phyloP scores from a whole-genome alignment of 306 rosid genomes.

The Sphenostylis stenocarpa region DNA sequence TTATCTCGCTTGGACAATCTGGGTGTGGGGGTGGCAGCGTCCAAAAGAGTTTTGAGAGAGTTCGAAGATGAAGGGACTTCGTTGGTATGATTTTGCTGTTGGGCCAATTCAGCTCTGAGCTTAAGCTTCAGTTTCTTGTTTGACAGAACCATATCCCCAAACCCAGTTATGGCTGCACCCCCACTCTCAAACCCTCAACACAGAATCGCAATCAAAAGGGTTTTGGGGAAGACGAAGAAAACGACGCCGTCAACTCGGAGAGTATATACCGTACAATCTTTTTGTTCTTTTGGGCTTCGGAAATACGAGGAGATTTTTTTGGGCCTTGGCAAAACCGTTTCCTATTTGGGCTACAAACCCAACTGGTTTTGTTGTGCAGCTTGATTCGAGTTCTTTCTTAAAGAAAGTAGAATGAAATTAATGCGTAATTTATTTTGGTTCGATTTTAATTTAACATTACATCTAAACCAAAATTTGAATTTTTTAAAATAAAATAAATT shows the following conservation, averaged over 20 bases:
- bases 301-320: background rate
- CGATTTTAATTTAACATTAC: too few relatives aligned
- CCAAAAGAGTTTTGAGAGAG: constrained; percentile 53
- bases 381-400: too few relatives aligned
- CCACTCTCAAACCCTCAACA: background rate
- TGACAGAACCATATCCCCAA: constrained; percentile 74
- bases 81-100: constrained; percentile 24
- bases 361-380: too few relatives aligned
- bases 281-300: background rate
- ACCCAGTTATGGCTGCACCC: background rate
- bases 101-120: constrained; percentile 54
- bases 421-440: too few relatives aligned
- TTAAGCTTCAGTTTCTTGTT: constrained; percentile 80
- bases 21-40: constrained; percentile 46
- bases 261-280: background rate
- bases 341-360: background rate
- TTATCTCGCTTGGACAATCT: constrained; percentile 80
- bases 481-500: too few relatives aligned
- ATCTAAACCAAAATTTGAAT: too few relatives aligned
- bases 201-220: background rate
- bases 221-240: constrained; percentile 19
- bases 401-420: too few relatives aligned
- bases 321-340: background rate
- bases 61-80: constrained; percentile 27
- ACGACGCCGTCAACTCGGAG: constrained; percentile 22